These are phyloP conservation scores for Tricladium varicosporioides DNA, from an alignment of 2,329 filamentous ascomycete species.

Conservation along the genomic window DNA sequence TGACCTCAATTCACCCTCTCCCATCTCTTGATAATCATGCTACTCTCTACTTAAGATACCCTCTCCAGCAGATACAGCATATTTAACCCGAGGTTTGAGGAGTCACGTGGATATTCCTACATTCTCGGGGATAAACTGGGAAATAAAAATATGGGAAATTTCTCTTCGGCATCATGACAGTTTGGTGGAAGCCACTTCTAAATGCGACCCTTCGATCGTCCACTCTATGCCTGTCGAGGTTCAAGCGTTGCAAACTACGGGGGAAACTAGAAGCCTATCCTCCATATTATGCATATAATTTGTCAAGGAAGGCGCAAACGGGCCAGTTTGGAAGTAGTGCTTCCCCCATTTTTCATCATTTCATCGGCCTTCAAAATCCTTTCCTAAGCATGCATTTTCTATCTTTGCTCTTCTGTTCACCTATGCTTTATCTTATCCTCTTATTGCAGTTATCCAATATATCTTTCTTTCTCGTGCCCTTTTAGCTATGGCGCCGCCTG, in stretches of 20 bases:
- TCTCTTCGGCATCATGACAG: not conserved
- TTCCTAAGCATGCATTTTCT: not conserved
- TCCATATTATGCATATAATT: not conserved
- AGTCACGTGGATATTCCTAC: no score
- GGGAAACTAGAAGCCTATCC: not conserved
- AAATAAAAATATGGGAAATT: not conserved
- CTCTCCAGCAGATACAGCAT: no score
- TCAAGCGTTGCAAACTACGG: not conserved
- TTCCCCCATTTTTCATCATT: not conserved
- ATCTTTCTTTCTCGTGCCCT: not conserved
- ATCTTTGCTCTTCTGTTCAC: not conserved
- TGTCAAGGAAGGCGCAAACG: not conserved
- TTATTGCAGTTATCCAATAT: not conserved
- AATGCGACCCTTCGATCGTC: not conserved
- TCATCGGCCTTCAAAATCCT: not conserved
- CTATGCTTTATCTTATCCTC: not conserved
- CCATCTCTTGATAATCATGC: no score
- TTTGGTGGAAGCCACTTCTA: not conserved
- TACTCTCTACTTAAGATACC: no score
- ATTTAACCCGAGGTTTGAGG: no score
- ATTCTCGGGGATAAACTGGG: no score
- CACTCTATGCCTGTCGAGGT: not conserved
- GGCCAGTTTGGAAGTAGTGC: not conserved
- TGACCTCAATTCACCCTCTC: no score
- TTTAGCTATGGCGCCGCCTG: constrained; percentile 17